Conservation (phyloP, 805 yeast species). For the Clavispora phyllophila region DNA sequence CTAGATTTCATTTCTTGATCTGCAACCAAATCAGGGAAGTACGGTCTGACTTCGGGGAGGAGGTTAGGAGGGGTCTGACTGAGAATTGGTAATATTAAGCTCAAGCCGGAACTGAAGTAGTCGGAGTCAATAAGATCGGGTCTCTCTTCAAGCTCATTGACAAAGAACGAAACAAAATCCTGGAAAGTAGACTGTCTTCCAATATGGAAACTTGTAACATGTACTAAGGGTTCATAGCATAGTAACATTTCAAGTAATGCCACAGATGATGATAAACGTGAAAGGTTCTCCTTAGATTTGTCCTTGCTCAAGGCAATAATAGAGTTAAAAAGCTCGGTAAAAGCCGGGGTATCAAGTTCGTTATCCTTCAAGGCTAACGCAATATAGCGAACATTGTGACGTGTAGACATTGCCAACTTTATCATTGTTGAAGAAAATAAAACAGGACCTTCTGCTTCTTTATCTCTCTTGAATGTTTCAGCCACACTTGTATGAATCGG, state of each 20-base stretch:
- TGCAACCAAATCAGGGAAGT: constrained; percentile 13
- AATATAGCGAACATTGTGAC: constrained; percentile 9
- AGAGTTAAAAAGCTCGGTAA: neutral
- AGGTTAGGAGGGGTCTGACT: constrained; percentile 32
- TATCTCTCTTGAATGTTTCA: neutral
- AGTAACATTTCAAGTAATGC: constrained; percentile 5
- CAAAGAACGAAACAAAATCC: constrained; percentile 32
- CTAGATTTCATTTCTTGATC: constrained; percentile 17
- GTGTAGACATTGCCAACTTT: constrained; percentile 13
- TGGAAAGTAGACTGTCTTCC: constrained; percentile 16
- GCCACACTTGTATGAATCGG: constrained; percentile 1
- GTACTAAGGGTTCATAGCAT: constrained; percentile 2
- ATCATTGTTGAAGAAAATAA: constrained; percentile 13
- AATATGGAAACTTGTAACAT: neutral
- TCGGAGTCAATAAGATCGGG: constrained; percentile 30
- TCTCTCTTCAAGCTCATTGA: constrained; percentile 21
- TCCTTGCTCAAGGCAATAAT: neutral
- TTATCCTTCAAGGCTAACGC: neutral
- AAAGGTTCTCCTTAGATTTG: neutral
- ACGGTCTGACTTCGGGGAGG: constrained; percentile 5
- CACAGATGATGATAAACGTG: constrained; percentile 4
- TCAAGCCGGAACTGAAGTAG: constrained; percentile 59
- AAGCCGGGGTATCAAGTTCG: neutral
- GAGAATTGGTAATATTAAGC: constrained; percentile 51
- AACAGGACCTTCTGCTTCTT: constrained; percentile 1